Base-by-base conservation (phyloP, 1,284 basidiomycete species). In the Ganoderma lucidum region DNA sequence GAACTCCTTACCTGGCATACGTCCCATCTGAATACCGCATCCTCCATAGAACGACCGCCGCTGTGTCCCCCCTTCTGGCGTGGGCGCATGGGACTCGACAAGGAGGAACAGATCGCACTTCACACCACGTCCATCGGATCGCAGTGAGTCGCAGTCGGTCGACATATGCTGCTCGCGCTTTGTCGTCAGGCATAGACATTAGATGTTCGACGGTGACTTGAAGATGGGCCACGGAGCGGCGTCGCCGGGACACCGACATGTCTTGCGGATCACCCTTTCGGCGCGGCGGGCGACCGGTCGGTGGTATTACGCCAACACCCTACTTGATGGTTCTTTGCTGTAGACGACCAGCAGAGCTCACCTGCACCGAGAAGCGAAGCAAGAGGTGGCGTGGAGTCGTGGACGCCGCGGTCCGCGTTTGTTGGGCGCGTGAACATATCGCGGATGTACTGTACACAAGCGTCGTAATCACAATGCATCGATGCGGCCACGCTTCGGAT, bases 51-150 rank as follows among this genome's bases (percentile, higher is more conserved):
- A 30, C 64, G 66, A 19, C 78, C 75, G 17, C 86, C 87, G 5
- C 74, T 87, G 15, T 78, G 81, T 48, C 82, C 80, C 14, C 66
- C 75, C 0, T 83, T 87, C 74, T 95, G 93, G 93, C 85, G 94
- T 68, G 94, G 94, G 2, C 83, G 93, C 23, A 93, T 93, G 85
- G 93, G 93, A 0, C 77, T 93, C 30, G 82, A 83, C 41, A 91
- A 89, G 75, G 87, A 87, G 6, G 86, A 90, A 68, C 93, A 94
- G 78, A 76, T 86, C 23, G 73, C 79, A 19, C 78, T 89, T 48
- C 67, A 73, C 15, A 41, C 58, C 53, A 30, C 14, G 14, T 28
- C 14, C 53, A 17, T 56, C 17, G 48, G 48, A 14, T 12, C 48
- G 3, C 53, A 32, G 17, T 56, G 53, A 56, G 53, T 35, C 30